A percentile compares a stretch with the other conserved stretches of the same genome.
phyloP scores from a whole-genome alignment of 2,329 filamentous ascomycete genomes.

The Trichophaea hybrida region DNA sequence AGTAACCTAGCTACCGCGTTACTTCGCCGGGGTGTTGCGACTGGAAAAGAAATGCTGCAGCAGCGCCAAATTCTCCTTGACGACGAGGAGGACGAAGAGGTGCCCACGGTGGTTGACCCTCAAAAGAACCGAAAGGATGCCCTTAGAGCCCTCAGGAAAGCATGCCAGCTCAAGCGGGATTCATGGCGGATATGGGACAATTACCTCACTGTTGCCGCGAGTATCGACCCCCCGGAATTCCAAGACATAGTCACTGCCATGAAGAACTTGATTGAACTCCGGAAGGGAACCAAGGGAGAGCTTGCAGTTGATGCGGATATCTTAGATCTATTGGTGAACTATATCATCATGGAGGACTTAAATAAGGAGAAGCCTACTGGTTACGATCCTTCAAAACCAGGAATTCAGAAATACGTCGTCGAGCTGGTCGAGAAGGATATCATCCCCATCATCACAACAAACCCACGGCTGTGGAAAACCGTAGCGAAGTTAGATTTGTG shows the following conservation, averaged over 20 bases:
- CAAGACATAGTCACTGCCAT: constrained; percentile 62
- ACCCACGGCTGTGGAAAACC: constrained; percentile 62
- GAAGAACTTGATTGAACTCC: constrained; percentile 59
- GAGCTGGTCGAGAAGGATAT: constrained; percentile 61
- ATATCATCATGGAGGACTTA: constrained; percentile 36
- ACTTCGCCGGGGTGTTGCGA: constrained; percentile 39
- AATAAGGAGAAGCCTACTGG: constrained; percentile 3
- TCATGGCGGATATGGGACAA: constrained; percentile 97
- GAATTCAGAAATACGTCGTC: constrained; percentile 48
- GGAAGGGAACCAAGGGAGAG: constrained; percentile 52
- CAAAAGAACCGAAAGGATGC: constrained; percentile 31
- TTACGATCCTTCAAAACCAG: constrained; percentile 34
- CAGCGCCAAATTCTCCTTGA: constrained; percentile 21
- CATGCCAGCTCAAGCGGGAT: constrained; percentile 65
- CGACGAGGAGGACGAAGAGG: constrained; percentile 27
- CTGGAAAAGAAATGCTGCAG: constrained; percentile 29
- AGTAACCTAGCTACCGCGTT: constrained; percentile 83
- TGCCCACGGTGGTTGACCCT: constrained; percentile 1
- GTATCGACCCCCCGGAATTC: constrained; percentile 60
- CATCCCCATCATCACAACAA: constrained; percentile 69
- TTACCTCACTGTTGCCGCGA: constrained; percentile 71
- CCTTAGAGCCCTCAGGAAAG: constrained; percentile 72
- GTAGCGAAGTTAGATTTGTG: constrained; percentile 60
- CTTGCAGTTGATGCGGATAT: constrained; percentile 62
- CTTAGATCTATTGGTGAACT: constrained; percentile 54